Base-by-base conservation (phyloP, 176 grass and related monocot species). In the Melocanna baccifera region DNA sequence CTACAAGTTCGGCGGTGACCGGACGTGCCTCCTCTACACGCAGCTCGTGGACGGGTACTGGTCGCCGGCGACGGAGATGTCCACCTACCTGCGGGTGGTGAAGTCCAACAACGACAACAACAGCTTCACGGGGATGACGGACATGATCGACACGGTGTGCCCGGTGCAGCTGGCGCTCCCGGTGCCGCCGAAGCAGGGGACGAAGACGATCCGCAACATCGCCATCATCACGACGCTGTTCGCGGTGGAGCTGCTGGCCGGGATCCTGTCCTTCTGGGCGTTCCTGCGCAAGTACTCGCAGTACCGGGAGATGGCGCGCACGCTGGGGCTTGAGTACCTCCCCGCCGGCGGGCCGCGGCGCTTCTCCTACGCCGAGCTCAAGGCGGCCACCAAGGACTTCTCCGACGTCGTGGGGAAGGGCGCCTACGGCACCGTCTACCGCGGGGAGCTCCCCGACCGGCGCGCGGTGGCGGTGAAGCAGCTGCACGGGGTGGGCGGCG, bases 221-320 rank as follows among this genome's bases (percentile, higher is more conserved):
- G 51, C 88, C n/a, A 93, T 93, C 89, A 94, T 97, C 73, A 77
- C 78, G 18, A 53, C 83, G 43, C 71, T 97, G 40, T 97, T 97
- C 84, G 82, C 89, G 16, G 78, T 90, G 23, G 95, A 97, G 88
- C 93, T 97, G 4, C 77, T 97, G 5, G 95, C 92, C 2, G 95
- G 92, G 10, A 45, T 94, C 9, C 80, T 94, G 7, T 94, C 95
- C 4, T 97, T 97, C 83, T 97, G 95, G 92, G 95, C 95, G 58
- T 97, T 97, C 87, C 89, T 97, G 62, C 89, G 89, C 47, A 97
- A 93, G 86, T 94, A 97, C 80, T 97, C 95, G 8, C 93, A 97
- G 88, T 97, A 97, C 86, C 83, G 95, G 6, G 95, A 97, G 84
- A 94, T 97, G 92, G 95, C 92, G 26, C 91, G 92, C 48, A 93